Conservation (phyloP, 208 protist genomes). For the Trypanosoma vivax region DNA sequence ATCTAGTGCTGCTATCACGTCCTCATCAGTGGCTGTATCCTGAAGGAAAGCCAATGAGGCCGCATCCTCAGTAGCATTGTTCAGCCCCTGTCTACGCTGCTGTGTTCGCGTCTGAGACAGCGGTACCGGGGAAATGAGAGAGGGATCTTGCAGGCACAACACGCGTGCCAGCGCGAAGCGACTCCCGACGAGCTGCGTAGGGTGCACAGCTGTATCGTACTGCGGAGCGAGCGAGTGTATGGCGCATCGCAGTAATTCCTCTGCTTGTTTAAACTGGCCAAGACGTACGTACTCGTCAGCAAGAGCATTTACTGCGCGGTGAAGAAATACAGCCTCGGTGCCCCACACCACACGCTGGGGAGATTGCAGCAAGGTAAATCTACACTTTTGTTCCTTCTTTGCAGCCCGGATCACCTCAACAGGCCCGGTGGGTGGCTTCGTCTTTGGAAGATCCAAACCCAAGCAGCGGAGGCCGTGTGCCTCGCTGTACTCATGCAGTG, state of each 20-base stretch:
- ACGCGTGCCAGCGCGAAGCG: conserved; percentile 50
- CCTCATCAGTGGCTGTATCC: background rate
- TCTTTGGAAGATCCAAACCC: background rate
- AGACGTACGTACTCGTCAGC: conserved; percentile 11
- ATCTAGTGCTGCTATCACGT: conserved; percentile 9
- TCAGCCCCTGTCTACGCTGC: background rate
- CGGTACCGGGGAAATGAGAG: conserved; percentile 1
- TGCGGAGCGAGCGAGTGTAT: conserved; percentile 31
- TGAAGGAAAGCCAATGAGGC: background rate
- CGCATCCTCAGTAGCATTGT: background rate
- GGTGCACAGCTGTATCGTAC: conserved; percentile 56
- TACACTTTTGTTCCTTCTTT: background rate
- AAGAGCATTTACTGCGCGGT: conserved; percentile 16
- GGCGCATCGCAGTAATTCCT: conserved; percentile 23
- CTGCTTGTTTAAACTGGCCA: conserved; percentile 9
- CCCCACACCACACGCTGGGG: conserved; percentile 9
- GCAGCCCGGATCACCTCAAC: background rate
- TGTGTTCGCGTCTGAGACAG: background rate
- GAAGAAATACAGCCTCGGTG: conserved; percentile 13
- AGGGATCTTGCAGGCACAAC: conserved; percentile 10
- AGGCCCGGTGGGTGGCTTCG: too few relatives aligned
- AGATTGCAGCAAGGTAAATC: too few relatives aligned
- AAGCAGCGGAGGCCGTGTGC: conserved; percentile 6
- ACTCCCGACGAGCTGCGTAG: conserved; percentile 39
- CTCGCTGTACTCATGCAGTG: conserved; percentile 15